phyloP scores from a whole-genome alignment of 305 asterid species.

The Nicotiana rustica region DNA sequence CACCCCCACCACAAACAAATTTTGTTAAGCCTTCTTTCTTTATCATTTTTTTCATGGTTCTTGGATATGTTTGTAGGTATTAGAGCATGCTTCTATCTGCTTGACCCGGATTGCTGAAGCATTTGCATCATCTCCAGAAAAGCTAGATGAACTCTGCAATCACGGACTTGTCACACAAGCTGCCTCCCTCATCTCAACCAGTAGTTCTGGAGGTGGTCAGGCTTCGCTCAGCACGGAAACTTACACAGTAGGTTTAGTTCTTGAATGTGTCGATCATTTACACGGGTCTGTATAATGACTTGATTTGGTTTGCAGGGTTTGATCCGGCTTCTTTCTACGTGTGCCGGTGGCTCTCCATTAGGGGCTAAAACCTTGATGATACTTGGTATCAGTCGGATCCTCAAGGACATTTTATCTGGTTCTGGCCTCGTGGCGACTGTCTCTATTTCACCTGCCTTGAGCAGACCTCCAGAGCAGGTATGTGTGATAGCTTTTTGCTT shows the following conservation, averaged over 20 bases:
- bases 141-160: conserved; percentile 92
- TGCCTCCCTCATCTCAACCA: conserved; percentile 85
- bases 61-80: conserved; percentile 60
- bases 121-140: conserved; percentile 89
- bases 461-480: conserved; percentile 98
- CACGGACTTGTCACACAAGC: conserved; percentile 97
- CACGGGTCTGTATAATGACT: conserved; percentile 43
- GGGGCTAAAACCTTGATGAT: conserved; percentile 88
- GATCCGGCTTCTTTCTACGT: conserved; percentile 90
- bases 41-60: conserved; percentile 25
- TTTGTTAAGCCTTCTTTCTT: conserved; percentile 21
- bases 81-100: conserved; percentile 96
- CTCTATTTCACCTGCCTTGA: conserved; percentile 91
- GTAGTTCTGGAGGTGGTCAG: conserved; percentile 93
- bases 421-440: conserved; percentile 78
- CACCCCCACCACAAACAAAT: background rate
- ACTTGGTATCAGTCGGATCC: conserved; percentile 93
- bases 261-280: conserved; percentile 18
- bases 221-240: conserved; percentile 90
- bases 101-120: conserved; percentile 98
- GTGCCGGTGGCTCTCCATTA: conserved; percentile 89
- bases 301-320: conserved; percentile 71
- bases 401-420: conserved; percentile 88
- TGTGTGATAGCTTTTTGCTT: conserved; percentile 31
- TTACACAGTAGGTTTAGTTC: conserved; percentile 67